Base-by-base conservation (phyloP, 768 basidiomycete genomes). In the Panus rudis region DNA sequence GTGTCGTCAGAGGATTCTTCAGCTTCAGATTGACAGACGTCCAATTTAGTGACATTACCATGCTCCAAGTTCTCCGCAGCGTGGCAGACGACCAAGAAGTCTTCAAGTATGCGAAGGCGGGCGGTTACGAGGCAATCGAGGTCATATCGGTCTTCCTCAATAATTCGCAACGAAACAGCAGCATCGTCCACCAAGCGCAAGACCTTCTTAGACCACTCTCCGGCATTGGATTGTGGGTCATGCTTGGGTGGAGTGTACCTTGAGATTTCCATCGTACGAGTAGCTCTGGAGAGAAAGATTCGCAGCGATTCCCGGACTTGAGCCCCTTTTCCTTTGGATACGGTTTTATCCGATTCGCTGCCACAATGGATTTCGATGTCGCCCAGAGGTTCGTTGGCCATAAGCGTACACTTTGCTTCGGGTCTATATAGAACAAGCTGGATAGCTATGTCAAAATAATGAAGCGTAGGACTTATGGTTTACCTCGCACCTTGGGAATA, bases 401-500 rank as follows among this genome's bases (percentile, higher is more conserved):
- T 78, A 14, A 77, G 52, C 6, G 65, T 70, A 49, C 67, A 76
- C 52, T 69, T 73, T 0, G 64, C 63, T 1, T 57, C 56, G 1
- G 58, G 49, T 28, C 60, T 53, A 47, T 73, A 63, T 38, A 73
- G 48, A 2, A 72, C 63, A 21, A 77, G 55, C 76, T 79, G 5
- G 16, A 12, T 6, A 6, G 35, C 14, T 7, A 21, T 20, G 5
- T 35, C 20, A 16, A 13, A 25, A 30, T 21, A 34, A 10, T 43
- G n/a, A 16, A 22, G 28, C n/a, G 37, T 23, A 30, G 30, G 11
- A n/a, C n/a, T n/a, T n/a, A n/a, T n/a, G n/a, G n/a, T n/a, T n/a
- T n/a, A n/a, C n/a, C n/a, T 46, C 60, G 12, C 45, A 76, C 78
- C 63, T 67, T 68, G 2, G 78, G 75, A n/a, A 74, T 72, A 21